These are phyloP conservation scores for Aspergillus novoparasiticus DNA, from an alignment of 2,329 filamentous ascomycete species.

Conservation along the genomic window DNA sequence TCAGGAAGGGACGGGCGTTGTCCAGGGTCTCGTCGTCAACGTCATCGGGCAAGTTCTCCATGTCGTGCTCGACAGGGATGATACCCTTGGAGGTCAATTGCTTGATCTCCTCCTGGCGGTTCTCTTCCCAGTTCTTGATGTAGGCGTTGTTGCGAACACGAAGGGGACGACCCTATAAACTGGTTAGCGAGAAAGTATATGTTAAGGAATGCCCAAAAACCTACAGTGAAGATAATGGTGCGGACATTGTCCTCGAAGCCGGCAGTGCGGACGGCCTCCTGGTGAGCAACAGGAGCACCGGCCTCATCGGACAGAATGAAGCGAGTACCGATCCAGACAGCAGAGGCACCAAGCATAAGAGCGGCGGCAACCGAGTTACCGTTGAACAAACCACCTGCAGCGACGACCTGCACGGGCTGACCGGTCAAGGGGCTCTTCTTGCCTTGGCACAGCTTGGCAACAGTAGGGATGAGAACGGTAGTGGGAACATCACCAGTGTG, in stretches of 20 bases:
- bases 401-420: constrained; percentile 84
- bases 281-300: constrained; percentile 88
- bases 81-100: constrained; percentile 84
- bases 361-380: constrained; percentile 86
- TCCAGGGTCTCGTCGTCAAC: constrained; percentile 86
- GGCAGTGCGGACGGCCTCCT: constrained; percentile 90
- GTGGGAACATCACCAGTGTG: constrained; percentile 96
- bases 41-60: constrained; percentile 76
- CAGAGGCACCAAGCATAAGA: constrained; percentile 87
- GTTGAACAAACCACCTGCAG: constrained; percentile 92
- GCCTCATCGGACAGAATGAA: constrained; percentile 95
- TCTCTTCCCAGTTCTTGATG: constrained; percentile 94
- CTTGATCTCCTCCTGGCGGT: constrained; percentile 88
- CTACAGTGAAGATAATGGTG: constrained; percentile 92
- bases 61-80: constrained; percentile 91
- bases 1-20: constrained; percentile 85
- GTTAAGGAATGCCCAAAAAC: constrained; percentile 6
- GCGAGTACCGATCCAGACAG: constrained; percentile 94
- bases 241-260: constrained; percentile 94
- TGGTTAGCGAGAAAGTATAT: constrained; percentile 18
- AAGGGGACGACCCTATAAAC: constrained; percentile 72
- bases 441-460: constrained; percentile 77
- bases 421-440: constrained; percentile 86
- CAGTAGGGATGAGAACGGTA: constrained; percentile 86
- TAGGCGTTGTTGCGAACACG: constrained; percentile 93